Evolutionary conservation across 2,329 filamentous ascomycete species (phyloP), one percentile per base, ranked within the genome.

Genomic region (Botrytis porri): DNA sequence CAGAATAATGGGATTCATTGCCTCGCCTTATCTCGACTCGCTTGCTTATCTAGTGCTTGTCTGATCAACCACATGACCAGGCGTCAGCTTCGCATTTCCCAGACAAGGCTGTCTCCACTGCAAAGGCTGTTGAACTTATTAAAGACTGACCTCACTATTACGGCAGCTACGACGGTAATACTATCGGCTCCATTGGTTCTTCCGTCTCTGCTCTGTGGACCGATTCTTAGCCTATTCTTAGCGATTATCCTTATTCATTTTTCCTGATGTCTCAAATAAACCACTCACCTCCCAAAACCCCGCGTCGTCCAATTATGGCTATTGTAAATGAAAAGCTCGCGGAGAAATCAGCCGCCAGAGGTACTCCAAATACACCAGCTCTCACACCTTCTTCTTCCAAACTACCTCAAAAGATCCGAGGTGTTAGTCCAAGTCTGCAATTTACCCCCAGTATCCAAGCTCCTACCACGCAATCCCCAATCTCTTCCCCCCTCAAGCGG

Each of bases 251-350:
- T 67, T 57, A 67, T 67, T 69, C n/a, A 54, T 25, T 8, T 57
- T 69, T 57, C 29, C n/a, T 35, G 25, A 77, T 76, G 75, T 77
- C 75, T 67, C 73, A 73, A 66, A 54, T 43, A 66, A 66, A 72
- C 22, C 57, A 63, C 18, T 73, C 74, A 10, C 74, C 70, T 16
- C 69, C 74, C 60, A 65, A 72, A 71, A 76, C 75, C 4, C 74
- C 75, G 37, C 71, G 62, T 43, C 72, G 71, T 59, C 25, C 70
- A 32, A 73, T 60, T 41, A 75, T 76, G 74, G 75, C 71, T 20
- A 59, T 75, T 37, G 71, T 73, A 18, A 73, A 71, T 25, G 70
- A 72, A 37, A 73, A 67, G 32, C 48, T 72, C 22, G 62, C 60
- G 22, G 59, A 73, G 48, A 73, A 69, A 62, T 74, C 70, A 29